Base-by-base conservation (phyloP, 331 rosid species). In the Malus hybrid region DNA sequence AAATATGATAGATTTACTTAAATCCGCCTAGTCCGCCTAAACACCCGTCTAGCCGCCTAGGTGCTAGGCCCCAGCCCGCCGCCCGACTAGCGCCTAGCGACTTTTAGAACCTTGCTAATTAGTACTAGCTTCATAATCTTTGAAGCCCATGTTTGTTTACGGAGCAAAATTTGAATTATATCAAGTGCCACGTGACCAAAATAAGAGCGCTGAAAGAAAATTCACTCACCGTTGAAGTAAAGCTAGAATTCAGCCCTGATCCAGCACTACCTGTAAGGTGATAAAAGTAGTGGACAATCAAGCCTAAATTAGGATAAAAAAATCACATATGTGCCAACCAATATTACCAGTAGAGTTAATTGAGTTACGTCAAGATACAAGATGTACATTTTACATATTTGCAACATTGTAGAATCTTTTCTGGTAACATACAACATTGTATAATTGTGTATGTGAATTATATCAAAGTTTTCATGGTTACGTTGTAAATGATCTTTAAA, bases 191-290 rank as follows among this genome's bases (percentile, higher is more conserved):
- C 20, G 4, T 29, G 24, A 70, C 64, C 73, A 20, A 32, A 52
- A 6, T 24, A 67, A 61, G 64, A 67, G 54, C 74, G 59, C 65
- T 56, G 67, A 65, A 44, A 31, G 52, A 81, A 67, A 27, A 33
- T 82, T 76, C 70, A 84, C 96, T 83, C 77, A 95, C 97, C 19
- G 89, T 77, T 68, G 86, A 79, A 77, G 88, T 73, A 79, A 95
- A 95, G 91, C 99, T 95, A 8, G 94, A 84, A 67, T 97, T 97
- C 29, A 93, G 88, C 69, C 93, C 96, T 59, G 91, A 78, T 33
- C 87, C 91, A 71, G 91, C 90, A 69, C 89, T 83, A 61, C 97
- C 96, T 92, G 88, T 75, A 70, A 60, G 54, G 20, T 14, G 20
- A 54, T 5, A 60, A 42, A 46, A 39, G 15, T 36, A 69, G 32